Evolutionary conservation across 768 basidiomycete species (phyloP), one percentile per base, ranked within the genome.

Genomic region (Boletus patriciae): DNA sequence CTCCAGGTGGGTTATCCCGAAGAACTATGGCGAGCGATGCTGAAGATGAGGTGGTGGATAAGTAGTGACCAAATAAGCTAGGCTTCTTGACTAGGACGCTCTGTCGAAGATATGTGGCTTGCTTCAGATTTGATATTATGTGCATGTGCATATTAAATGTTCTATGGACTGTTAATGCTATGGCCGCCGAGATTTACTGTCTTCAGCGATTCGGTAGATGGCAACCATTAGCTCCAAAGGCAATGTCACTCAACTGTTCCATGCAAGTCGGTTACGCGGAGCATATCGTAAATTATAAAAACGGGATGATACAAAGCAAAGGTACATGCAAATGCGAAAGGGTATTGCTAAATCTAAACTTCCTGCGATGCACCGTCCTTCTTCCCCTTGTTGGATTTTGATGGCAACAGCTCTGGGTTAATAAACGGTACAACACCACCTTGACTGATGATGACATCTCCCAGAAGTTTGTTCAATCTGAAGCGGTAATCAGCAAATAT

Each of bases 11-110:
- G 31, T 78, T 86, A 52, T 85, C 88, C 51, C 81, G 88, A 66
- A 80, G 88, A 70, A 90, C 89, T 47, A 87, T 88, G 86, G 88
- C 86, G 41, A 89, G 87, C 66, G 90, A 92, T 66, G 89, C 89
- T 36, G 90, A 92, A 68, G 90, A 91, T 59, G 83, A 87, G 61
- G 74, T 88, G 55, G 76, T 87, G 54, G 72, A 72, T 5, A 72
- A 72, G 57, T 65, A 46, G 55, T 18, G 38, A 53, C 9, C 6
- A 13, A 55, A 27, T 31, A 31, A 25, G 49, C 12, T 23, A 43
- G 18, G 15, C 21, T 27, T 27, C 25, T 42, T 31, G 46, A 44
- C 18, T 33, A 8, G 29, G 29, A 38, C 6, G 8, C 13, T 48
- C 6, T 7, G 10, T 44, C 16, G 12, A 27, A 3, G 37, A 15